phyloP scores from a whole-genome alignment of 352 stramenopile species.

The Albugo laibachii region DNA sequence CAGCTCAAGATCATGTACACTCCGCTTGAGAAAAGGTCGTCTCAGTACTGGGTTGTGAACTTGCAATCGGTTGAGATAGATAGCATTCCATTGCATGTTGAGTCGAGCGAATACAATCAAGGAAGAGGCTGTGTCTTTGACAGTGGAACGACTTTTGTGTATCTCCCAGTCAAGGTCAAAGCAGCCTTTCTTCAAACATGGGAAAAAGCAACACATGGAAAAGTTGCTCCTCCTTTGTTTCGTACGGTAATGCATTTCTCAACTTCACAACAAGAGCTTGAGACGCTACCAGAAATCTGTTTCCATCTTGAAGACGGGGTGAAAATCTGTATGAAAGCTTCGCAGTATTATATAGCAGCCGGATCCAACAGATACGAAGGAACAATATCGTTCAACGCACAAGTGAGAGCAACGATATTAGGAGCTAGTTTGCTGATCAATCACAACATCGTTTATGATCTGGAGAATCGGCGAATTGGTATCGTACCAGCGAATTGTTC shows the following conservation, averaged over 20 bases:
- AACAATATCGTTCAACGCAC: constrained; percentile 47
- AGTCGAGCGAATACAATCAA: constrained; percentile 24
- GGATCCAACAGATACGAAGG: constrained; percentile 20
- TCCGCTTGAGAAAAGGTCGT: constrained; percentile 41
- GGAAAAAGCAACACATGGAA: constrained; percentile 18
- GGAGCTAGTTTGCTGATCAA: constrained; percentile 35
- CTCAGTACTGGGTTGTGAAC: constrained; percentile 64
- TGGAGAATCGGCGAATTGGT: constrained; percentile 44
- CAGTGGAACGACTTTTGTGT: constrained; percentile 63
- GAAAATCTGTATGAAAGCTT: constrained; percentile 25
- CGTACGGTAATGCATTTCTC: constrained; percentile 23
- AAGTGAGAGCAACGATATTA: constrained; percentile 45
- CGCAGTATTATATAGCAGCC: constrained; percentile 27
- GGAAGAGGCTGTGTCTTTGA: constrained; percentile 57
- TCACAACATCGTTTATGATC: constrained; percentile 68
- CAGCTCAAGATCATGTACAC: constrained; percentile 74
- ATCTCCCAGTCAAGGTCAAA: constrained; percentile 22
- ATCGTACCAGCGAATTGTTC: constrained; percentile 18
- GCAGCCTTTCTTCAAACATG: constrained; percentile 25
- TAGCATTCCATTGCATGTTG: constrained; percentile 12
- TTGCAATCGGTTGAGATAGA: constrained; percentile 31
- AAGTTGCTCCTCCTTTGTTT: constrained; percentile 20
- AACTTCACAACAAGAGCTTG: constrained; percentile 6
- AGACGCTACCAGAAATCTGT: constrained; percentile 27
- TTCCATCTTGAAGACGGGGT: constrained; percentile 48